Base-by-base conservation (phyloP, 2,329 filamentous ascomycete species). In the Cladosporium colombiae region DNA sequence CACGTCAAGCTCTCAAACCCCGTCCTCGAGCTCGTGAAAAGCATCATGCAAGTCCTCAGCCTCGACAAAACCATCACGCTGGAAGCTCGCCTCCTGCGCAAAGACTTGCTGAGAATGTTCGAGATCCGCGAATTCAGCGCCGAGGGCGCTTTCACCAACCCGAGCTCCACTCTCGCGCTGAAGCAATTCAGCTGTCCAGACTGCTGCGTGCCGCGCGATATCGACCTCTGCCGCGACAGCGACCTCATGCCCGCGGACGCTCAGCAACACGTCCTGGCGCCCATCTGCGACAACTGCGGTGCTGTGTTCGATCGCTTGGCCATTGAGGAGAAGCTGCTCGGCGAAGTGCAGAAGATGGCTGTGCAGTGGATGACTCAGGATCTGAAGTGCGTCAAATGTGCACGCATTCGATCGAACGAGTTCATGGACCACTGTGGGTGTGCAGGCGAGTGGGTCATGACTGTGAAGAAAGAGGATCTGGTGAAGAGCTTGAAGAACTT, bases 351-450 rank as follows among this genome's bases (percentile, higher is more conserved):
- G 77, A 87, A 86, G 25, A 80, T 90, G 75, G 82, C 92, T 8
- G 85, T 92, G 29, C 88, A 90, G 72, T 99, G 96, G 93, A 85
- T 88, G 68, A 91, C 89, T 37, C 94, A 98, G 80, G 95, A 99
- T 77, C 79, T 98, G 66, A 92, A 92, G 79, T 99, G 95, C 76
- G 87, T 85, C 35, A 92, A 92, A 71, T 89, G 86, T 72, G 78
- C 77, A 50, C 73, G 80, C 4, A 78, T 97, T 46, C 83, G 92
- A 74, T 84, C 91, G 49, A 98, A 97, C 76, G 94, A 97, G 74
- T 96, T 98, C 73, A 93, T 95, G 88, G 94, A 97, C 77, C 93
- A 98, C 78, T 99, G 96, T 79, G 90, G 89, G 13, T 99, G 95
- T 81, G 92, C 91, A 68, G 95, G 95, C 3, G 85, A 86, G 66